Evolutionary conservation across 2,329 filamentous ascomycete genomes (phyloP).

Genomic region (Plenodomus biglobosus): DNA sequence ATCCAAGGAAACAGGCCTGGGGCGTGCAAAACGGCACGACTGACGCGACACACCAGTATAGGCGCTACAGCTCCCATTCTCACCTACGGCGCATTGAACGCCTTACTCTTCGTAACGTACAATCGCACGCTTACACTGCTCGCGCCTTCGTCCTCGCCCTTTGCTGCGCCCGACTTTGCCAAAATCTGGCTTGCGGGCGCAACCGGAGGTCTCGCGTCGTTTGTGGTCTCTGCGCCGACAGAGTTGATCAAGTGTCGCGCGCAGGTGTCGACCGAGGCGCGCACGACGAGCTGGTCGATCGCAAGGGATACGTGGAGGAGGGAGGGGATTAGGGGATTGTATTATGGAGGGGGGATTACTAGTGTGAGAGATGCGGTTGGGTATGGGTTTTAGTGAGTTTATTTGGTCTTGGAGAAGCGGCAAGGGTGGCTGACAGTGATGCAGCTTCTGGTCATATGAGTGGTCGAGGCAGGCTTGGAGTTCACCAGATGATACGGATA

Average conservation of each 20-base stretch:
- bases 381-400: conserved; percentile 84
- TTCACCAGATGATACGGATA: conserved; percentile 47
- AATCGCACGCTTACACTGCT: conserved; percentile 76
- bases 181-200: conserved; percentile 80
- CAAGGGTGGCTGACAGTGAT: neutral
- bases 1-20: too few relatives aligned
- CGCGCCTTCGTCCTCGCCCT: conserved; percentile 23
- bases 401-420: neutral
- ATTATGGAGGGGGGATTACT: conserved; percentile 79
- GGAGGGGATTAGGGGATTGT: conserved; percentile 70
- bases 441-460: conserved; percentile 85
- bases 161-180: conserved; percentile 52
- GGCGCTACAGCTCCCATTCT: conserved; percentile 84
- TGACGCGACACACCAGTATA: conserved; percentile 28
- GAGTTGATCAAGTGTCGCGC: conserved; percentile 89
- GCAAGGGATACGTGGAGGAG: conserved; percentile 61
- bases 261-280: conserved; percentile 59
- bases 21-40: too few relatives aligned
- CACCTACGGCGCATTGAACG: conserved; percentile 88
- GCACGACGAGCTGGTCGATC: conserved; percentile 61
- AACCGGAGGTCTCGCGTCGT: conserved; percentile 79
- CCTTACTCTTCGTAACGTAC: conserved; percentile 85
- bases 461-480: conserved; percentile 64
- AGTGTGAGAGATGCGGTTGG: conserved; percentile 82
- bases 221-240: conserved; percentile 82